Conservation (phyloP, 2,329 filamentous ascomycete species). For the Colletotrichum horii region DNA sequence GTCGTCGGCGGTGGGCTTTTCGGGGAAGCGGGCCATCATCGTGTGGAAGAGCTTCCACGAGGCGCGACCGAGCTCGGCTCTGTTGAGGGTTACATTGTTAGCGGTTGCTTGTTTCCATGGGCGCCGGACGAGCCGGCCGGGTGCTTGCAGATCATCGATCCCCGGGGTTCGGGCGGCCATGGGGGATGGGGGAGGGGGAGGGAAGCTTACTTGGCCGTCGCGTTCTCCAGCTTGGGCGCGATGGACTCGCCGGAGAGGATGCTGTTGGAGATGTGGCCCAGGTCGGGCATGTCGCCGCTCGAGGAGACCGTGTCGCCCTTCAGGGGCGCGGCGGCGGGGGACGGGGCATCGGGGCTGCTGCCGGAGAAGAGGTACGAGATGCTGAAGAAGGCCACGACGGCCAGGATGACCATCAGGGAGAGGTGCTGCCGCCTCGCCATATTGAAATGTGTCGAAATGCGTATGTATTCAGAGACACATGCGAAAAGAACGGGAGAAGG, state of each 20-base stretch:
- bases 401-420: slow-evolving; percentile 57
- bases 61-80: slow-evolving; percentile 69
- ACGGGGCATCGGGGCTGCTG: slow-evolving; percentile 25
- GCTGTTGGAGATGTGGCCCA: slow-evolving; percentile 47
- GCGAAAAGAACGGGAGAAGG: background rate
- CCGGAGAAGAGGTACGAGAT: slow-evolving; percentile 65
- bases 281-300: slow-evolving; percentile 33
- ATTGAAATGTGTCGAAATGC: slow-evolving; percentile 17
- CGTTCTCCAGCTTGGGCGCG: slow-evolving; percentile 82
- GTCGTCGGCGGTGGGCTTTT: slow-evolving; percentile 67
- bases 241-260: slow-evolving; percentile 73
- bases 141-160: background rate
- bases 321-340: slow-evolving; percentile 13
- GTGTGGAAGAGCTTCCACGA: slow-evolving; percentile 76
- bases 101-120: background rate
- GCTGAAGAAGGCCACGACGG: slow-evolving; percentile 60
- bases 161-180: background rate
- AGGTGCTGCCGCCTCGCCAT: slow-evolving; percentile 63
- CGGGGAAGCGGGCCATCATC: slow-evolving; percentile 73
- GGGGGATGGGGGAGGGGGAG: background rate
- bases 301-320: slow-evolving; percentile 23
- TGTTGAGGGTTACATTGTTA: slow-evolving; percentile 29
- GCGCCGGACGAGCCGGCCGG: background rate
- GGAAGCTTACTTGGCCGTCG: slow-evolving; percentile 71
- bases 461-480: background rate